phyloP scores from a whole-genome alignment of 1,284 basidiomycete genomes.

The Sparassis latifolia region DNA sequence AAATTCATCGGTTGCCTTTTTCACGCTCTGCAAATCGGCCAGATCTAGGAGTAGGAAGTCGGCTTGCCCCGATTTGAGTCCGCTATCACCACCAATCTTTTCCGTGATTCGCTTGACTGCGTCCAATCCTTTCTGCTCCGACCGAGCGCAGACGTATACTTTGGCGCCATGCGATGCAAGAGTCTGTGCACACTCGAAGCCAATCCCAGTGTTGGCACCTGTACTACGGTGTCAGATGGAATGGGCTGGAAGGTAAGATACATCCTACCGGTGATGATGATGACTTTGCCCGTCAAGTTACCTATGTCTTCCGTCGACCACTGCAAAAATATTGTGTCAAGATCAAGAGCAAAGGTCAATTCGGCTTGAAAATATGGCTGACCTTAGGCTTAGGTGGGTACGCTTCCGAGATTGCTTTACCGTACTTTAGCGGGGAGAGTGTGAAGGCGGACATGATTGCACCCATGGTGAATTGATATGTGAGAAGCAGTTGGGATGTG shows the following conservation, averaged over 20 bases:
- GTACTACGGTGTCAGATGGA: not conserved
- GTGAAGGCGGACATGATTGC: too few relatives aligned
- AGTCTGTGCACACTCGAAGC: not conserved
- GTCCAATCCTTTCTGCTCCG: not conserved
- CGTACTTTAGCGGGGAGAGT: not conserved
- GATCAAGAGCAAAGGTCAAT: not conserved
- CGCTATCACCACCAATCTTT: not conserved
- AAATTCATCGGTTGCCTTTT: slow-evolving; percentile 1
- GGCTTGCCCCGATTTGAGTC: slow-evolving; percentile 7
- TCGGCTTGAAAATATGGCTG: not conserved
- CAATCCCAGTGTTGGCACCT: slow-evolving; percentile 4
- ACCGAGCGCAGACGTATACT: slow-evolving; percentile 1
- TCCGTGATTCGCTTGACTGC: not conserved
- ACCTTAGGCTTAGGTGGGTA: slow-evolving; percentile 1
- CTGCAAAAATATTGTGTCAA: not conserved
- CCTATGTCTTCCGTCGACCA: slow-evolving; percentile 1
- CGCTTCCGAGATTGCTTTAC: not conserved
- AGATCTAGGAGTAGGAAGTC: not conserved
- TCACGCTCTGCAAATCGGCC: slow-evolving; percentile 3
- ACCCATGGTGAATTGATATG: too few relatives aligned
- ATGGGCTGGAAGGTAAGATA: not conserved
- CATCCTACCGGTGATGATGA: not conserved
- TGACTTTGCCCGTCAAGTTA: slow-evolving; percentile 1
- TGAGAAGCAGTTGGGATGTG: too few relatives aligned
- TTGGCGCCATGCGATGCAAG: slow-evolving; percentile 1